A percentile compares a stretch with the other conserved stretches of the same genome.
Evolutionary conservation across 2,329 filamentous ascomycete genomes (phyloP).

Genomic region (Periconia macrospinosa): DNA sequence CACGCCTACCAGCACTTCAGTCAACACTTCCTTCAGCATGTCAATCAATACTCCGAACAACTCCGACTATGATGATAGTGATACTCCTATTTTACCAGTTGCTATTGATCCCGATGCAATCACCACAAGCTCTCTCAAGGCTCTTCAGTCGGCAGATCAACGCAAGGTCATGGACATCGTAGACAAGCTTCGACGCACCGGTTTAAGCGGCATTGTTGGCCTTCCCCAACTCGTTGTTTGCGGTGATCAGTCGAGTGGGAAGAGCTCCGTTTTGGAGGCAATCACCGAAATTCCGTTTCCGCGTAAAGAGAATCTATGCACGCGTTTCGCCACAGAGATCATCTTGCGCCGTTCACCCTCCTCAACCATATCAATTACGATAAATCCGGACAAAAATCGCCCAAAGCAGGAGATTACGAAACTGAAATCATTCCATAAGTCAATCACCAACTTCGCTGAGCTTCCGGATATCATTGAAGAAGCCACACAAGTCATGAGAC

Average conservation of each 20-base stretch:
- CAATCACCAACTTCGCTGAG: constrained; percentile 42
- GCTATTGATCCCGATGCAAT: neutral
- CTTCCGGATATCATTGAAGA: constrained; percentile 54
- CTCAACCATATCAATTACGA: constrained; percentile 33
- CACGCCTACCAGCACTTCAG: too few relatives aligned
- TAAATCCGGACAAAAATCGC: constrained; percentile 41
- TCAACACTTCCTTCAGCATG: too few relatives aligned
- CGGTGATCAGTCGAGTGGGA: constrained; percentile 6
- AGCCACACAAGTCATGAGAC: constrained; percentile 57
- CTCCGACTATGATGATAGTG: neutral
- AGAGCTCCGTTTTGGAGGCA: constrained; percentile 35
- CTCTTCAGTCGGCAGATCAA: constrained; percentile 50
- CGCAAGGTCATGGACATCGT: constrained; percentile 54
- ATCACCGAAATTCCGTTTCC: constrained; percentile 58
- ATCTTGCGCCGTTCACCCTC: constrained; percentile 39
- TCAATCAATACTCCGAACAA: neutral
- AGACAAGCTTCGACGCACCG: constrained; percentile 54
- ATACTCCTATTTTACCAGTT: neutral
- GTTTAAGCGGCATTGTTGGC: constrained; percentile 36
- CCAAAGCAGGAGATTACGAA: constrained; percentile 31
- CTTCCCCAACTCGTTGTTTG: constrained; percentile 27
- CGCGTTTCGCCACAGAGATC: constrained; percentile 60
- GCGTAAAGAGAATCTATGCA: constrained; percentile 58
- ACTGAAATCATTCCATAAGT: constrained; percentile 42
- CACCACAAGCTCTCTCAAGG: constrained; percentile 28